These are phyloP conservation scores for Pythium dissotocum DNA, from an alignment of 352 stramenopile species.

Conservation along the genomic window DNA sequence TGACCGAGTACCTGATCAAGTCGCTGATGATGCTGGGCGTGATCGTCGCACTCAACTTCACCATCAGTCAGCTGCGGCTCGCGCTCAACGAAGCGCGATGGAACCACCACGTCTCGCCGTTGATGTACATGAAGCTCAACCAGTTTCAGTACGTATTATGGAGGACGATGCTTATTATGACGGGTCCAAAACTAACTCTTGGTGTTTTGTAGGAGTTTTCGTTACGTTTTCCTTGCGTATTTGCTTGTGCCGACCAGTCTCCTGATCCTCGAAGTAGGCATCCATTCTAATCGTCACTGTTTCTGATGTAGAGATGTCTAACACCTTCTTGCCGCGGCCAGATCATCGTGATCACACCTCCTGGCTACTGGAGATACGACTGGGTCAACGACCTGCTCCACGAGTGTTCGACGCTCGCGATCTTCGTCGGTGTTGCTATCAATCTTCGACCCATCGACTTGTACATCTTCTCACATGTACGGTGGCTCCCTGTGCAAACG, in stretches of 20 bases:
- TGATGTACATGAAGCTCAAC: conserved; percentile 75
- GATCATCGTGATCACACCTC: conserved; percentile 56
- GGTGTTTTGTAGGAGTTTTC: conserved; percentile 46
- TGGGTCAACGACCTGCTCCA: conserved; percentile 59
- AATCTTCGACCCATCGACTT: conserved; percentile 50
- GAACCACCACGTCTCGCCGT: conserved; percentile 55
- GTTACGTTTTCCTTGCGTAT: conserved; percentile 56
- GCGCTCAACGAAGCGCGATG: conserved; percentile 51
- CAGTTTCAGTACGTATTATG: conserved; percentile 52
- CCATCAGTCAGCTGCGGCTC: conserved; percentile 50
- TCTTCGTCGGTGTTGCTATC: conserved; percentile 43
- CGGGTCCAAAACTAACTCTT: not conserved
- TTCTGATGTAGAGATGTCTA: not conserved
- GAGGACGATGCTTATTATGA: not conserved
- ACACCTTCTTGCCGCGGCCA: conserved; percentile 10
- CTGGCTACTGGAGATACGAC: conserved; percentile 55
- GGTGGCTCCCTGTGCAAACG: not conserved
- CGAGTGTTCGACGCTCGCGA: conserved; percentile 45
- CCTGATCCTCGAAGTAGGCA: conserved; percentile 53
- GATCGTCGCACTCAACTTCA: conserved; percentile 71
- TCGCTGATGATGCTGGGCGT: conserved; percentile 67
- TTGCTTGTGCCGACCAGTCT: conserved; percentile 56
- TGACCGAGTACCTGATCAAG: conserved; percentile 66
- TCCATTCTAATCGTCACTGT: not conserved
- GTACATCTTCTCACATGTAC: conserved; percentile 51